Conservation (phyloP, 306 rosid genomes). For the Casuarina cunninghamiana region DNA sequence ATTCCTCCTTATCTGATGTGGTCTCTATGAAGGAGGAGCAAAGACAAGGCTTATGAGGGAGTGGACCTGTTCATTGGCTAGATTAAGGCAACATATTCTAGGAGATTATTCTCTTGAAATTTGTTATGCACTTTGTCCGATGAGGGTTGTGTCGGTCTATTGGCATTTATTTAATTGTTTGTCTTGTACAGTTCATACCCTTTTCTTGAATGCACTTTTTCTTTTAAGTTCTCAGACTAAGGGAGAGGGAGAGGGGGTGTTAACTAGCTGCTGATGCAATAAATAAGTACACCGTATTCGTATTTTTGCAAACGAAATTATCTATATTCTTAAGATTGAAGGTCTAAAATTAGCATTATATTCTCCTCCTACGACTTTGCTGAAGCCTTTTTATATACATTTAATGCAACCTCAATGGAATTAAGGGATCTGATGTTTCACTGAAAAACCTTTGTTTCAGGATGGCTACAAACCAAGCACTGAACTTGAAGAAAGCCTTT, state of each 20-base stretch:
- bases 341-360: background rate
- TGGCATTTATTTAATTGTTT: too few relatives aligned
- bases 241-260: too few relatives aligned
- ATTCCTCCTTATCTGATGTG: background rate
- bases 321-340: background rate
- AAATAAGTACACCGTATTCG: too few relatives aligned
- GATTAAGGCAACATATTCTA: background rate
- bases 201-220: too few relatives aligned
- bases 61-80: background rate
- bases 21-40: background rate
- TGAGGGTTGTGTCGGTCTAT: background rate
- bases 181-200: too few relatives aligned
- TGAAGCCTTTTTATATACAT: background rate
- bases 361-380: background rate
- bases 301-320: background rate
- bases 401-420: conserved; percentile 6
- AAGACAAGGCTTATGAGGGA: background rate
- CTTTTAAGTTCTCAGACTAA: too few relatives aligned
- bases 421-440: background rate
- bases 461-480: conserved; percentile 43
- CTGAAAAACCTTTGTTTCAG: conserved; percentile 40
- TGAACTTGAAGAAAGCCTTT: conserved; percentile 50
- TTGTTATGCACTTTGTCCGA: background rate
- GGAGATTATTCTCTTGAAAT: background rate
- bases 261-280: too few relatives aligned